Evolutionary conservation across 495 filamentous ascomycete species (phyloP), one percentile per base, ranked within the genome.

Genomic region (Trichocladium uniseriatum): DNA sequence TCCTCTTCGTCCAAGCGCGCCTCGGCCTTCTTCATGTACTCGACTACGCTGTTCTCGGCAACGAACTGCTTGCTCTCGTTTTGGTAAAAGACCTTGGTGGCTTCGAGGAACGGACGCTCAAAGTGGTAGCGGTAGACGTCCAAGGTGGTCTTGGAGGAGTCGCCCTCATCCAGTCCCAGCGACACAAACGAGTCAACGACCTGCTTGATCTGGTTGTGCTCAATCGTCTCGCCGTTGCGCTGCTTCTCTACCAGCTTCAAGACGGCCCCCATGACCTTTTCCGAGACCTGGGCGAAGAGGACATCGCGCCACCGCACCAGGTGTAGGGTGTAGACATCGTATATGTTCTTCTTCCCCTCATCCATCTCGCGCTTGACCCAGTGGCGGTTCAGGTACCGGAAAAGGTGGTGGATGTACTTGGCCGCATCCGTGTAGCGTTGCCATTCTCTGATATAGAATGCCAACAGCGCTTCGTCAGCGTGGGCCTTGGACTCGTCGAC

Each of bases 11-110:
- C 76, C 38, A 99, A 68, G n/a, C 92, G 81, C 16, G 81, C 69
- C 67, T 97, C 94, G 14, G 92, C 94, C 73, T 99, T 99, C 75
- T 97, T 97, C 94, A 97, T 97, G 68, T 97, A 99, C 61, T 99
- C 92, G 24, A 99, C 90, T 6, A 97, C 89, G 55, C 86, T 95
- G 60, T 99, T 99, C 62, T 97, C 91, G 7, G 89, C 84, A 9
- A 97, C 82, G 61, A 97, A 99, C 57, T 86, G 84, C 51, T 88
- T 85, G 45, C 90, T 96, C 62, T 99, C 92, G 35, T 83, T 83
- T 53, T 90, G 76, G 63, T 97, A 99, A 67, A 95, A 97, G 6
- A 68, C 62, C 53, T 74, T 79, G 9, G 92, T 99, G 6, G 89
- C 89, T 4, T 77, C 75, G 44, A 99, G 79, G 78, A 91, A 99